These are phyloP conservation scores for Malus orientalis DNA, from an alignment of 306 rosid genomes.

Conservation along the genomic window DNA sequence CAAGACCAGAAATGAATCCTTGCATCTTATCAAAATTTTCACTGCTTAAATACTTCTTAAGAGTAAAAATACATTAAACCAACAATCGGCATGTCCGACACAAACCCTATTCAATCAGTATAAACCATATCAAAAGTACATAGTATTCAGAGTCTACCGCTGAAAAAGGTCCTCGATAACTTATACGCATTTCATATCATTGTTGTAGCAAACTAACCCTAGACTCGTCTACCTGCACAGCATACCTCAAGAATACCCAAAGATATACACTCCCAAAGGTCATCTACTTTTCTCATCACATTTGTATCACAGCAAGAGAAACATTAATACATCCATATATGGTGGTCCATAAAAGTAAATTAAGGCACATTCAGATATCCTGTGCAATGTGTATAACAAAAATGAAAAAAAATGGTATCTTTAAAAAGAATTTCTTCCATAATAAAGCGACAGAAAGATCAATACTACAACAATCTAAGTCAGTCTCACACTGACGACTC, in stretches of 20 bases:
- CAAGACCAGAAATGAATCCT: neutral
- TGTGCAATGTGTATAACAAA: neutral
- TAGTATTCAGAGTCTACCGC: neutral
- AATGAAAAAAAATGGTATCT: neutral
- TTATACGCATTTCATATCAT: neutral
- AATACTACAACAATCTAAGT: constrained; percentile 18
- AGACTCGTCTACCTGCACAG: neutral
- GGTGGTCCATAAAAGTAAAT: neutral
- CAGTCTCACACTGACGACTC: constrained; percentile 33
- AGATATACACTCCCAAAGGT: neutral
- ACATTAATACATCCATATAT: neutral
- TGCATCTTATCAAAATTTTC: neutral
- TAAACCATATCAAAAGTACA: neutral
- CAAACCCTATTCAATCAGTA: neutral
- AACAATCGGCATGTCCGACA: neutral
- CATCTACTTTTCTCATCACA: neutral
- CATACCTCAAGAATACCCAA: neutral
- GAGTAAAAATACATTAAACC: too few species aligned
- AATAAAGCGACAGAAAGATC: constrained; percentile 19
- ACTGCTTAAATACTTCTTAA: too few species aligned
- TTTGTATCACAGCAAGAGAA: neutral
- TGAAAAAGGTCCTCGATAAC: neutral
- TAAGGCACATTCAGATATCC: neutral
- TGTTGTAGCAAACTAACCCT: neutral
- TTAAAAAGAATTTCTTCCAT: constrained; percentile 7